Conservation (phyloP, 1,284 basidiomycete species). For the Blastosporella zonata region DNA sequence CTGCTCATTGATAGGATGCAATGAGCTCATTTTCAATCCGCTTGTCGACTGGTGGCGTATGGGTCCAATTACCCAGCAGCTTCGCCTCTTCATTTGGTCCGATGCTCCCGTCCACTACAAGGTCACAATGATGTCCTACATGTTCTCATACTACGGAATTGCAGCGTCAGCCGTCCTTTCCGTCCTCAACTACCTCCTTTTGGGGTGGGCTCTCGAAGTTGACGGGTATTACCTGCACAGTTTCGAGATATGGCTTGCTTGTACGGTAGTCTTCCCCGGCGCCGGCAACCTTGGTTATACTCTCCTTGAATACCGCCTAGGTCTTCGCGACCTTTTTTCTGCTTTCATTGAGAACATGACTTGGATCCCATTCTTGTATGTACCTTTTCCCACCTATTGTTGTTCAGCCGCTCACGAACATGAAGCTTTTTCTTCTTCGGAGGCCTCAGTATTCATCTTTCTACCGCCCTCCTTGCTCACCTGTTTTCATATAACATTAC, state of each 20-base stretch:
- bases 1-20: constrained; percentile 39
- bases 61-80: constrained; percentile 75
- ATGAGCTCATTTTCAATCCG: constrained; percentile 79
- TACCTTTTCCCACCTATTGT: constrained; percentile 17
- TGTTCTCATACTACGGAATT: constrained; percentile 88
- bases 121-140: constrained; percentile 76
- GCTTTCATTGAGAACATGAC: constrained; percentile 61
- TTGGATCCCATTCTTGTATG: constrained; percentile 86
- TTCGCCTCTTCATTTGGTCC: constrained; percentile 76
- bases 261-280: constrained; percentile 74
- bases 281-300: constrained; percentile 75
- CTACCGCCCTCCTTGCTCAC: constrained; percentile 76
- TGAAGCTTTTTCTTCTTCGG: constrained; percentile 82
- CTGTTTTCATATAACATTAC: constrained; percentile 83
- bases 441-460: constrained; percentile 71
- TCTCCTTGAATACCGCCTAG: constrained; percentile 77
- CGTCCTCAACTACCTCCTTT: constrained; percentile 70
- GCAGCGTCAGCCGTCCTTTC: constrained; percentile 66
- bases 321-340: constrained; percentile 54
- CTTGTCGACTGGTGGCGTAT: constrained; percentile 66
- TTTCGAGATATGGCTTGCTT: constrained; percentile 80
- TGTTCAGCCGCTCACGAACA: too few relatives aligned
- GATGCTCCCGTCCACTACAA: constrained; percentile 80
- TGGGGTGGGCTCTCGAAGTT: constrained; percentile 66
- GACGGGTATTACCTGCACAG: constrained; percentile 72